Evolutionary conservation across 108 stramenopile genomes (phyloP).

Genomic region (Parietichytrium sp.): DNA sequence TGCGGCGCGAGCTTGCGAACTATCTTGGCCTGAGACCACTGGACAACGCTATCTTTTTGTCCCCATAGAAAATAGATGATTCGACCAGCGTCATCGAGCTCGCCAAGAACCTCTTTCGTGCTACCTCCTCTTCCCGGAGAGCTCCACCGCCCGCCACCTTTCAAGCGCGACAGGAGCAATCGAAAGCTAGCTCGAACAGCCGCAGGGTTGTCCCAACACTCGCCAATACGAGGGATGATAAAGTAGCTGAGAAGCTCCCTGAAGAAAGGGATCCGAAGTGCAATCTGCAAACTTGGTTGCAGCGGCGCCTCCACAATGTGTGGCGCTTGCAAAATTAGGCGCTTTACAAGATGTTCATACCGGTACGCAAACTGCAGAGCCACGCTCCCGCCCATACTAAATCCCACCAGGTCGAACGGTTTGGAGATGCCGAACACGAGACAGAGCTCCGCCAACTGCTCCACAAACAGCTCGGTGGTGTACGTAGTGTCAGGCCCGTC

Average conservation of each 20-base stretch:
- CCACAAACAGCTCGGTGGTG: slow-evolving; percentile 30
- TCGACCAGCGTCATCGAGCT: not conserved
- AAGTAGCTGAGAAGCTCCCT: not conserved
- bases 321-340: slow-evolving; percentile 20
- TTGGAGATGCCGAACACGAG: slow-evolving; percentile 21
- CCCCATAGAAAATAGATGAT: slow-evolving; percentile 21
- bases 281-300: not conserved
- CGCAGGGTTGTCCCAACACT: not conserved
- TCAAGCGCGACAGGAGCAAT: not conserved
- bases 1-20: not conserved
- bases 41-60: not conserved
- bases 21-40: not conserved
- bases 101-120: slow-evolving; percentile 32
- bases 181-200: slow-evolving; percentile 33
- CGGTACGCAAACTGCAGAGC: slow-evolving; percentile 28
- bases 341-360: not conserved
- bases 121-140: not conserved
- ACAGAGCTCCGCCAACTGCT: slow-evolving; percentile 29
- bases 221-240: slow-evolving; percentile 7
- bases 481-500: slow-evolving; percentile 19
- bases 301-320: slow-evolving; percentile 30
- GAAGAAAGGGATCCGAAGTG: slow-evolving; percentile 11
- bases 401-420: slow-evolving; percentile 10
- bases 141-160: not conserved
- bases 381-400: slow-evolving; percentile 3